Conservation (phyloP, 208 protist species). For the Trypanosoma scelopori region DNA sequence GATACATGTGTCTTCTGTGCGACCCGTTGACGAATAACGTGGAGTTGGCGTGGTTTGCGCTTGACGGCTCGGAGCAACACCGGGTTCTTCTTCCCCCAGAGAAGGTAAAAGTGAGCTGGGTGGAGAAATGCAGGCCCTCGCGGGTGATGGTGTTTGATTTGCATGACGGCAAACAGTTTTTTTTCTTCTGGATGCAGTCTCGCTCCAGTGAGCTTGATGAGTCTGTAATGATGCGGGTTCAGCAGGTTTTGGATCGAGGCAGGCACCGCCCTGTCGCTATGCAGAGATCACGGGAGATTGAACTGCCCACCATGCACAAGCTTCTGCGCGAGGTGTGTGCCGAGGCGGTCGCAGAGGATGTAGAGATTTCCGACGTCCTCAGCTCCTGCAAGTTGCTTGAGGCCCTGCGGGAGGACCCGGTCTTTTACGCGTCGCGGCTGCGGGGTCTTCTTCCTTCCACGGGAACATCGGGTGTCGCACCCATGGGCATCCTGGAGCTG, state of each 20-base stretch:
- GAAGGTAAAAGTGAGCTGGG: constrained; percentile 22
- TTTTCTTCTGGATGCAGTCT: constrained; percentile 33
- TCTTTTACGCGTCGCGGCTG: constrained; percentile 20
- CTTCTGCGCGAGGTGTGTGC: constrained; percentile 17
- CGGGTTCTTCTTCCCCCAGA: constrained; percentile 10
- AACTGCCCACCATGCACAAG: constrained; percentile 18
- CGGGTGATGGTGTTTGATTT: constrained; percentile 31
- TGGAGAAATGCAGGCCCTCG: constrained; percentile 23
- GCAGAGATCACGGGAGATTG: constrained; percentile 4
- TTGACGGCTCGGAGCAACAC: constrained; percentile 17
- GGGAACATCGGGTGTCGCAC: neutral
- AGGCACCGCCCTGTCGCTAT: neutral
- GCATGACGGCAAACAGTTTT: constrained; percentile 21
- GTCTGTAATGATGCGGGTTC: constrained; percentile 14
- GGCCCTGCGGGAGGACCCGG: constrained; percentile 15
- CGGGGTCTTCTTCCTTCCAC: neutral
- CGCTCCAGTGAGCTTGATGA: constrained; percentile 21
- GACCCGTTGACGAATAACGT: constrained; percentile 3
- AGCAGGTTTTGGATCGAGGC: constrained; percentile 6
- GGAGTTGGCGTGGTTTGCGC: constrained; percentile 10
- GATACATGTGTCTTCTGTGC: constrained; percentile 21
- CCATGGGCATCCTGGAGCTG: constrained; percentile 5
- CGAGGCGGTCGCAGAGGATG: constrained; percentile 1
- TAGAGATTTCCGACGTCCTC: constrained; percentile 16
- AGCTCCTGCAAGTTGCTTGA: constrained; percentile 11